Base-by-base conservation (phyloP, 2,329 filamentous ascomycete species). In the Phaeosphaeria sp. region DNA sequence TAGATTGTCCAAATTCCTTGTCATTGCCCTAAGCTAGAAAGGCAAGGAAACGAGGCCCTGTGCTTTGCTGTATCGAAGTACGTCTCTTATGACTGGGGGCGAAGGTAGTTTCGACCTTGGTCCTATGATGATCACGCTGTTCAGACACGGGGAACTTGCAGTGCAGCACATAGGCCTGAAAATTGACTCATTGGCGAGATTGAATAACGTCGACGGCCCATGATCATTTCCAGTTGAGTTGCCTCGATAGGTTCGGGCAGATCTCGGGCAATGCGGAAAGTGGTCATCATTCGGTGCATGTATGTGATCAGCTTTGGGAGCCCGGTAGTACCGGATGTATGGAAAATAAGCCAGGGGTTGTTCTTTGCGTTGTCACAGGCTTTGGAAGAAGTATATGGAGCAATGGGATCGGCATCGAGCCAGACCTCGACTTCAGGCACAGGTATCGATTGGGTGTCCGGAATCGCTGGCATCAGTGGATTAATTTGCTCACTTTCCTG, bases 241-340 rank as follows among this genome's bases (percentile, higher is more conserved):
- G 24, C n/a, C 42, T 15, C 52, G 39, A 55, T 25, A 30, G 42
- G 45, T 51, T 48, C 30, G 42, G 57, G 27, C 39, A 59, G 36
- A 11, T 42, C 15, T 22, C 56, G 44, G 20, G 49, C 51, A 8
- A 51, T 36, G 22, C 55, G 49, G 17, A 59, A 33, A 8, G 49
- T 46, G 17, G 56, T 50, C 30, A 59, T 21, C 59, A 62, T 62
- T 17, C 51, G 51, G 45, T 62, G 48, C 11, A 56, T 62, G 42
- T 56, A 56, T 2, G 50, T 50, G 11, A 61, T 47, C 1, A 59
- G 42, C 24, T 56, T 59, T 27, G 59, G 56, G 33, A 61, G 30
- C 9, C 59, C 53, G 17, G 75, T 77, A 7, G 74, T 74, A 20
- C 75, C 74, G 11, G 75, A 77, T n/a, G 74, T 77, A 54, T 77